Conservation (phyloP, 768 basidiomycete species). For the Mycena metata region DNA sequence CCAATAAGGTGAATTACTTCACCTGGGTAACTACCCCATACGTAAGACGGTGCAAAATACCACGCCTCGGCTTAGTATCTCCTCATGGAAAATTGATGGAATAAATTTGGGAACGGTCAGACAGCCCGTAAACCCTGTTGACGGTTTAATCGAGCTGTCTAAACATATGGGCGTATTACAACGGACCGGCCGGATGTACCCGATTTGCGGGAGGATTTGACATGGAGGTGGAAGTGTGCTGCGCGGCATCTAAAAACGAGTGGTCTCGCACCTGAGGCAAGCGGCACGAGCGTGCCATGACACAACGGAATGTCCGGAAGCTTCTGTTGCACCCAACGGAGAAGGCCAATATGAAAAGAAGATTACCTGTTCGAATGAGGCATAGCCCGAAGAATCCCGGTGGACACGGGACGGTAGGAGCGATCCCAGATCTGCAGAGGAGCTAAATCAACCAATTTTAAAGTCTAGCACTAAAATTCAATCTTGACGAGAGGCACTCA, state of each 20-base stretch:
- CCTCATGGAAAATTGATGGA: constrained; percentile 18
- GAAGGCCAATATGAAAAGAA: constrained; percentile 29
- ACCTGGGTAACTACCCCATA: not conserved
- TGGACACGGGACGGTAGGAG: constrained; percentile 28
- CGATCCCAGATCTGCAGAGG: constrained; percentile 36
- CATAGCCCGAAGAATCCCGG: constrained; percentile 34
- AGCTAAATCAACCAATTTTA: constrained; percentile 33
- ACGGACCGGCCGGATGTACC: constrained; percentile 26
- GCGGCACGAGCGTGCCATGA: constrained; percentile 23
- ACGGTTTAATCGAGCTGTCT: not conserved
- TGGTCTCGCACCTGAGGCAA: constrained; percentile 22
- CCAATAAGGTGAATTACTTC: not conserved
- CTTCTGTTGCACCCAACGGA: constrained; percentile 20
- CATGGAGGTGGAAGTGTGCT: constrained; percentile 8
- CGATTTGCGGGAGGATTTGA: constrained; percentile 12
- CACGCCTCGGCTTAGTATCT: constrained; percentile 23
- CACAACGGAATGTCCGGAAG: constrained; percentile 33
- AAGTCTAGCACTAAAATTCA: constrained; percentile 36
- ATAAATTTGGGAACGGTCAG: constrained; percentile 23
- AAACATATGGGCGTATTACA: constrained; percentile 21
- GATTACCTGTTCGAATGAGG: constrained; percentile 33
- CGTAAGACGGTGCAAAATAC: constrained; percentile 25
- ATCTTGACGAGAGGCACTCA: constrained; percentile 25
- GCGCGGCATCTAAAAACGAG: constrained; percentile 29
- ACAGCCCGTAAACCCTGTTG: not conserved